phyloP scores from a whole-genome alignment of 2,329 filamentous ascomycete species.

The Apiospora kogelbergensis region DNA sequence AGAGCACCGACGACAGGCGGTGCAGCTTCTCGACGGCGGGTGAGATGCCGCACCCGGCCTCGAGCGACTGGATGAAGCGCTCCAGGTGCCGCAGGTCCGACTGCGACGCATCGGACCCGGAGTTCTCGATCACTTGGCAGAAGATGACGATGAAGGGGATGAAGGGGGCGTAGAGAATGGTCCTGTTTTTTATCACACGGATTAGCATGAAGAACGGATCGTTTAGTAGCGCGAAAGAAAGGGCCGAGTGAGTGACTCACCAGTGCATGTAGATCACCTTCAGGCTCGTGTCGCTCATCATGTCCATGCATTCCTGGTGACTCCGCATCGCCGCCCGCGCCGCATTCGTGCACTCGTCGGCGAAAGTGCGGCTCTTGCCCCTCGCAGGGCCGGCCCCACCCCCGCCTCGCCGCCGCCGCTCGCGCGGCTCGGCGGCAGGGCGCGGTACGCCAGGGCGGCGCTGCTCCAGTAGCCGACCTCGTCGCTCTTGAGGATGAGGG shows the following conservation, averaged over 20 bases:
- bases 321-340: slow-evolving; percentile 40
- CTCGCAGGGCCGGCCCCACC: fast-evolving
- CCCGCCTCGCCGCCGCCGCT: slow-evolving; percentile 21
- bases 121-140: slow-evolving; percentile 49
- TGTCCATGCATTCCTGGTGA: slow-evolving; percentile 41
- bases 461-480: slow-evolving; percentile 42
- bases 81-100: slow-evolving; percentile 46
- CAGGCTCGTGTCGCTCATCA: slow-evolving; percentile 36
- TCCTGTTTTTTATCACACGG: too few species aligned
- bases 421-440: slow-evolving; percentile 34
- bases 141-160: slow-evolving; percentile 55
- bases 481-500: slow-evolving; percentile 38
- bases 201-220: too few species aligned
- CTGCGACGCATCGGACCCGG: slow-evolving; percentile 20
- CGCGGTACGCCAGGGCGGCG: slow-evolving; percentile 44
- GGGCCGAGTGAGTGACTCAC: too few species aligned
- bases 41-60: slow-evolving; percentile 42
- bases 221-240: too few species aligned
- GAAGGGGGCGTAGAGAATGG: slow-evolving; percentile 50
- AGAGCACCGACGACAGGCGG: slow-evolving; percentile 58
- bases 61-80: slow-evolving; percentile 52
- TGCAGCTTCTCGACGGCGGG: slow-evolving; percentile 54
- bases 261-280: slow-evolving; percentile 45
- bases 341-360: slow-evolving; percentile 41
- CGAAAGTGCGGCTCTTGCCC: slow-evolving; percentile 32